These are phyloP conservation scores for Pythium rhizo-oryzae DNA, from an alignment of 352 stramenopile species.

Conservation along the genomic window DNA sequence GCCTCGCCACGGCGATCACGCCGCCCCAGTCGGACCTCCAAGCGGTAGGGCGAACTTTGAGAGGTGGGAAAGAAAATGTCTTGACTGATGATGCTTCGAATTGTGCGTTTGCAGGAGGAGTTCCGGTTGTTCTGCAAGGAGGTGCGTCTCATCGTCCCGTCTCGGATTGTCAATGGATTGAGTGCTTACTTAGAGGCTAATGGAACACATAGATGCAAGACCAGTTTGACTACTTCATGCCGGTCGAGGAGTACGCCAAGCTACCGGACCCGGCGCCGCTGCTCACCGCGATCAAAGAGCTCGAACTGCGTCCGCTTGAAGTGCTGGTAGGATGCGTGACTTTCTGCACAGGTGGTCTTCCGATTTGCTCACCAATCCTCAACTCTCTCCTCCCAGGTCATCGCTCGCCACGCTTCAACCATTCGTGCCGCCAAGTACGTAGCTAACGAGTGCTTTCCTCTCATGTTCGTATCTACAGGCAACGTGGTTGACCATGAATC, in stretches of 20 bases:
- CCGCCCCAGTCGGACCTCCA: constrained; percentile 52
- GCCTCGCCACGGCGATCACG: constrained; percentile 64
- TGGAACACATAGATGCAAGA: constrained; percentile 49
- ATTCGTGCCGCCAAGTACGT: constrained; percentile 72
- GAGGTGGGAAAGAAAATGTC: too few species aligned
- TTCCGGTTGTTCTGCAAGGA: constrained; percentile 71
- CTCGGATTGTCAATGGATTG: background rate
- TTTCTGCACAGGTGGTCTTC: too few species aligned
- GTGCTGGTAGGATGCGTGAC: constrained; percentile 54
- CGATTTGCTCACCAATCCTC: too few species aligned
- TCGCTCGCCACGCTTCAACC: constrained; percentile 54
- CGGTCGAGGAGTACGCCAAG: constrained; percentile 42
- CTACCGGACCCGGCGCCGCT: constrained; percentile 58
- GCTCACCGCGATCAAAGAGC: constrained; percentile 45
- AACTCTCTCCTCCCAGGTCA: too few species aligned
- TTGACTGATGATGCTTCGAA: too few species aligned
- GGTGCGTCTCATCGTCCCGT: constrained; percentile 27
- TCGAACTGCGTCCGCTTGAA: constrained; percentile 54
- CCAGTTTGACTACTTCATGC: constrained; percentile 67
- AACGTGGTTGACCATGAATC: too few species aligned
- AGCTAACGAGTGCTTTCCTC: too few species aligned
- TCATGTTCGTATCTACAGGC: too few species aligned
- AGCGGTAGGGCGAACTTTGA: constrained; percentile 34
- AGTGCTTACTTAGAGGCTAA: background rate
- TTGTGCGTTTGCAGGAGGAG: constrained; percentile 43